Percentiles rank a stretch among this genome's conserved stretches.
Evolutionary conservation across 257 asterid species (phyloP).

Genomic region (Capsicum pubescens): DNA sequence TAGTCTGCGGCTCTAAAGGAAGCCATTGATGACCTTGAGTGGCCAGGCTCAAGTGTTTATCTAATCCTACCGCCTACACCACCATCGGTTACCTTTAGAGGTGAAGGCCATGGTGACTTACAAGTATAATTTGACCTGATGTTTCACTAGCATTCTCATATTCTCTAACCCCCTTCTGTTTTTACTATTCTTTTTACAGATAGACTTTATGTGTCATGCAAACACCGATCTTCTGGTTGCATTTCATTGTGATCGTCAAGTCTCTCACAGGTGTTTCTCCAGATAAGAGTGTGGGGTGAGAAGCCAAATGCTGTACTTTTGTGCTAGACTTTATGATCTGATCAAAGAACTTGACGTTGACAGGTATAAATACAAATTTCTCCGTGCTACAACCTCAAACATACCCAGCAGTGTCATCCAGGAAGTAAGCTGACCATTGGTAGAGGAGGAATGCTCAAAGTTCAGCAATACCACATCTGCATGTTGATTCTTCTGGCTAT

Average conservation of each 20-base stretch:
- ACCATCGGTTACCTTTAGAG: constrained; percentile 82
- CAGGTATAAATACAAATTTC: constrained; percentile 96
- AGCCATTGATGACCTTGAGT: constrained; percentile 96
- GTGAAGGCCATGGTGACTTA: constrained; percentile 96
- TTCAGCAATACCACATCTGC: constrained; percentile 66
- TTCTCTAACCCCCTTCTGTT: not conserved
- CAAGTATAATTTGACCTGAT: constrained; percentile 54
- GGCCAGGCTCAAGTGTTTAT: constrained; percentile 96
- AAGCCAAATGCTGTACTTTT: constrained; percentile 15
- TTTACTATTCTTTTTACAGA: constrained; percentile 53
- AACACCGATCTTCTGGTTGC: constrained; percentile 82
- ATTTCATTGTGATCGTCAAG: constrained; percentile 72
- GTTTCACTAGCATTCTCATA: not conserved
- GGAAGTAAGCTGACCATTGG: constrained; percentile 97
- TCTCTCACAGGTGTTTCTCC: constrained; percentile 65
- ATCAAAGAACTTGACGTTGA: constrained; percentile 28
- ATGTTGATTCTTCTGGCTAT: constrained; percentile 62
- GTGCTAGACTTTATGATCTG: constrained; percentile 26
- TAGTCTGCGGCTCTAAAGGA: constrained; percentile 97
- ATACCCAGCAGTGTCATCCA: constrained; percentile 76
- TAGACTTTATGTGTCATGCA: constrained; percentile 77
- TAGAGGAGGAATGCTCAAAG: constrained; percentile 90
- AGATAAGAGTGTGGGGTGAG: not conserved
- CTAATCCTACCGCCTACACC: constrained; percentile 78
- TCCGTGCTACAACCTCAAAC: constrained; percentile 89